Conservation (phyloP, 805 yeast species). For the Candida alai region DNA sequence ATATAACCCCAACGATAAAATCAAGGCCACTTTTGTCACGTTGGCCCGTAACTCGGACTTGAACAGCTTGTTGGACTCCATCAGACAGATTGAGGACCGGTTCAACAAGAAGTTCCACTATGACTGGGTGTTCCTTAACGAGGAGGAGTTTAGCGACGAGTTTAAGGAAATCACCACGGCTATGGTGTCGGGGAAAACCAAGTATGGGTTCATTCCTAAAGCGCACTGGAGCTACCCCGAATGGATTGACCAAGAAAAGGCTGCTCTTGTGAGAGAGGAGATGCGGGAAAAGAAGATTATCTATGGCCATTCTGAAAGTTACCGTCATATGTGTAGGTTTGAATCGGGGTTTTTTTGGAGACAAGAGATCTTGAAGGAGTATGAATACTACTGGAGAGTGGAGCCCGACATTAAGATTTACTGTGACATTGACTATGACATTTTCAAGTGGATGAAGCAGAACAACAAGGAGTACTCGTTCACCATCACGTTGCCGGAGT, state of each 20-base stretch:
- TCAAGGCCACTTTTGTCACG: conserved; percentile 74
- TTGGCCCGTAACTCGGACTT: conserved; percentile 73
- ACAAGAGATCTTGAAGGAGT: conserved; percentile 68
- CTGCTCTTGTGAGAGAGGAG: conserved; percentile 54
- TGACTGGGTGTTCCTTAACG: conserved; percentile 94
- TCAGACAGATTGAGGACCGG: conserved; percentile 79
- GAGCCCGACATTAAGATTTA: conserved; percentile 77
- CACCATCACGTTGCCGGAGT: conserved; percentile 77
- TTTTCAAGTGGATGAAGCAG: conserved; percentile 73
- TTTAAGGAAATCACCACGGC: conserved; percentile 65
- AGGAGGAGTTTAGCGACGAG: conserved; percentile 75
- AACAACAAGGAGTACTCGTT: conserved; percentile 80
- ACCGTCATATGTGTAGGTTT: conserved; percentile 89
- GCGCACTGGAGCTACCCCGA: conserved; percentile 84
- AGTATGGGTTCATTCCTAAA: conserved; percentile 74
- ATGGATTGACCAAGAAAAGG: conserved; percentile 73
- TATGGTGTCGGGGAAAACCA: conserved; percentile 68
- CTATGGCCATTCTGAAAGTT: conserved; percentile 72
- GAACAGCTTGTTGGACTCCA: conserved; percentile 55
- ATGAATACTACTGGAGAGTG: conserved; percentile 89
- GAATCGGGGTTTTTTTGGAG: conserved; percentile 85
- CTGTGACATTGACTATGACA: conserved; percentile 84
- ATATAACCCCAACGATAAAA: conserved; percentile 28
- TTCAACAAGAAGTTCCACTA: conserved; percentile 76
- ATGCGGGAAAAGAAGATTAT: conserved; percentile 56